A percentile compares a stretch with the other conserved stretches of the same genome.
phyloP scores from a whole-genome alignment of 352 stramenopile species.

The Saprolegnia parasitica region DNA sequence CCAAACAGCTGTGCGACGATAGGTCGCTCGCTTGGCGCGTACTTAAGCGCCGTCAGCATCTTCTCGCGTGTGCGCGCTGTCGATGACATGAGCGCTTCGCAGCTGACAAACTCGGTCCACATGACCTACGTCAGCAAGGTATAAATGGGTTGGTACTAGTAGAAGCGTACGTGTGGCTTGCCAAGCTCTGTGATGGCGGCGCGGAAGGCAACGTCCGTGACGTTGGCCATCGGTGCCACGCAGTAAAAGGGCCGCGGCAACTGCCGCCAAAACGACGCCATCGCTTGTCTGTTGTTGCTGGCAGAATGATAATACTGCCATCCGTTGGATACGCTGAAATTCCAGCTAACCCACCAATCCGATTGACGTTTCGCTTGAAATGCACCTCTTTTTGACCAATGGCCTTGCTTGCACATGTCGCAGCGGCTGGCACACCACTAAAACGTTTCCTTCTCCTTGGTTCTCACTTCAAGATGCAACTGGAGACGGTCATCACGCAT shows the following conservation, averaged over 20 bases:
- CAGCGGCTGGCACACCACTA: too few relatives aligned
- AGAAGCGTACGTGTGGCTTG: conserved; percentile 48
- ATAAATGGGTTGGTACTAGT: neutral
- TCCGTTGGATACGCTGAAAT: conserved; percentile 16
- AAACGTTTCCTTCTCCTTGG: too few relatives aligned
- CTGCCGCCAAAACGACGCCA: conserved; percentile 49
- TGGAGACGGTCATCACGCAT: conserved; percentile 41
- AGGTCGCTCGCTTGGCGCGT: conserved; percentile 62
- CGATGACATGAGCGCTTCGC: conserved; percentile 61
- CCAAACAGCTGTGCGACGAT: conserved; percentile 79
- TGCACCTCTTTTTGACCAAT: neutral
- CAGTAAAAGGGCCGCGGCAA: conserved; percentile 68
- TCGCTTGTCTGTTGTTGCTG: neutral
- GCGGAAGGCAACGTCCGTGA: conserved; percentile 72
- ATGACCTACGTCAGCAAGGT: conserved; percentile 37
- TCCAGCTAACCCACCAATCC: neutral
- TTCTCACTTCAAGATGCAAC: neutral
- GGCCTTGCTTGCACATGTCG: neutral
- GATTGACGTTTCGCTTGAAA: neutral
- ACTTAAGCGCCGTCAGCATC: conserved; percentile 78
- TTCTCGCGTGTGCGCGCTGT: conserved; percentile 49
- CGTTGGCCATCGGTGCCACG: conserved; percentile 81
- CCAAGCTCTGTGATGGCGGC: conserved; percentile 66
- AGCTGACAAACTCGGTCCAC: conserved; percentile 86
- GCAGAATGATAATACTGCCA: neutral